These are phyloP conservation scores for Colletotrichum karsti DNA, from an alignment of 2,329 filamentous ascomycete species.

Conservation along the genomic window DNA sequence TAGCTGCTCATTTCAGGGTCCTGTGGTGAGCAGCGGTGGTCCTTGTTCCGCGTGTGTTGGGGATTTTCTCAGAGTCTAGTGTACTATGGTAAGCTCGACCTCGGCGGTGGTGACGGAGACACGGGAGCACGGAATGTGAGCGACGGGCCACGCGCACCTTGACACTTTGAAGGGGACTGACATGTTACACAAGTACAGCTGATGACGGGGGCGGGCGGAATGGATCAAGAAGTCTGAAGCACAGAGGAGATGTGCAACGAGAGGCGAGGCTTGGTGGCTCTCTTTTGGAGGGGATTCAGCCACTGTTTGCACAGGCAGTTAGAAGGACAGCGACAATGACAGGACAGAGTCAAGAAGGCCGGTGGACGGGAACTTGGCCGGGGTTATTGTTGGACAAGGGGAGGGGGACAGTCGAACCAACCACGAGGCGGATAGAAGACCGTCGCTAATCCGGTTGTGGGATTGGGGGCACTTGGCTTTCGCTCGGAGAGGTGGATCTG, in stretches of 20 bases:
- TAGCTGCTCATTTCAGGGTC: slow-evolving; percentile 27
- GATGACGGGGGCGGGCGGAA: not conserved
- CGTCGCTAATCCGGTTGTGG: slow-evolving; percentile 17
- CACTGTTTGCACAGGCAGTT: not conserved
- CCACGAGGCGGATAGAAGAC: slow-evolving; percentile 13
- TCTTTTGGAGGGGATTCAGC: not conserved
- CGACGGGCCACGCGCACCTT: not conserved
- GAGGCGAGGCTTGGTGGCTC: slow-evolving; percentile 1
- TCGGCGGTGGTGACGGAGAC: not conserved
- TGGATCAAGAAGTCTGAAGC: not conserved
- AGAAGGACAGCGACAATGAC: not conserved
- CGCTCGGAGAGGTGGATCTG: slow-evolving; percentile 6
- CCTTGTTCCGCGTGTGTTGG: slow-evolving; percentile 18
- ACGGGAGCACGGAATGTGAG: slow-evolving; percentile 2
- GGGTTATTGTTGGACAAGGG: not conserved
- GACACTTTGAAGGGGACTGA: not conserved
- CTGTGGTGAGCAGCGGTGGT: slow-evolving; percentile 6
- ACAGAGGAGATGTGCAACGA: not conserved
- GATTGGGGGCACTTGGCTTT: not conserved
- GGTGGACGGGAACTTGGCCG: not conserved
- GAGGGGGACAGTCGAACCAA: slow-evolving; percentile 12
- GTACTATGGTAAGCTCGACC: not conserved
- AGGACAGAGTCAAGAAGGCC: not conserved
- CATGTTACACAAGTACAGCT: too few relatives aligned
- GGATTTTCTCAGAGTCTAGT: too few relatives aligned